Conservation (phyloP, 2,329 filamentous ascomycete genomes). For the Sclerotinia spermophila region DNA sequence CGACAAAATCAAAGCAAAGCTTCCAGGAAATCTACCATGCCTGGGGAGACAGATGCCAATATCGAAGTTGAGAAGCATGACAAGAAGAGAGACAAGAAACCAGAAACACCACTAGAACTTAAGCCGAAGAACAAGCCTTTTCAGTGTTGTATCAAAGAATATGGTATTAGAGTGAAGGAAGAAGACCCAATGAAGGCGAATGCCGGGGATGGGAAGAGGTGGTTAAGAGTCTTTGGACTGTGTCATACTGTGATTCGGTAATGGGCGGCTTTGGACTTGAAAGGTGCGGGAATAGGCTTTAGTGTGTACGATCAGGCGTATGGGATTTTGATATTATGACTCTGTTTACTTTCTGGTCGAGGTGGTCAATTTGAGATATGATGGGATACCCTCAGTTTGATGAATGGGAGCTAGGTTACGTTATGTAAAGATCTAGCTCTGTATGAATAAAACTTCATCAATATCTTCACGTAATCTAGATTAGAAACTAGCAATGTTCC, state of each 20-base stretch:
- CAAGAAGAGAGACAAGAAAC: background rate
- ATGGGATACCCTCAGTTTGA: background rate
- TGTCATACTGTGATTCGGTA: slow-evolving; percentile 60
- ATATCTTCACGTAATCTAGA: no score
- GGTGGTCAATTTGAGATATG: background rate
- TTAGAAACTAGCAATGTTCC: no score
- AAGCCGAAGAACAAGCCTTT: slow-evolving; percentile 56
- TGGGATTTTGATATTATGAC: background rate
- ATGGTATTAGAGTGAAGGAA: slow-evolving; percentile 51
- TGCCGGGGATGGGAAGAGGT: slow-evolving; percentile 47
- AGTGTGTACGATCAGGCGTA: background rate
- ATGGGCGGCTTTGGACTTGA: background rate
- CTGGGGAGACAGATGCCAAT: background rate
- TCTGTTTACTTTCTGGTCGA: background rate
- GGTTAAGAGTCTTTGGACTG: slow-evolving; percentile 61
- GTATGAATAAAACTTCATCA: no score
- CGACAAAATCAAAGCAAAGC: background rate
- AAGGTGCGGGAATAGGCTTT: no score
- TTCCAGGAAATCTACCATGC: background rate
- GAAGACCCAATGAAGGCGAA: slow-evolving; percentile 43
- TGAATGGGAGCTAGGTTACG: background rate
- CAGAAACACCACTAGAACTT: slow-evolving; percentile 20
- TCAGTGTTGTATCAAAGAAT: slow-evolving; percentile 67
- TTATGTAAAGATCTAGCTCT: background rate
- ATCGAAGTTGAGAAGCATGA: background rate